Evolutionary conservation across 495 filamentous ascomycete species (phyloP).

Genomic region (Penicillium simplicissimum): DNA sequence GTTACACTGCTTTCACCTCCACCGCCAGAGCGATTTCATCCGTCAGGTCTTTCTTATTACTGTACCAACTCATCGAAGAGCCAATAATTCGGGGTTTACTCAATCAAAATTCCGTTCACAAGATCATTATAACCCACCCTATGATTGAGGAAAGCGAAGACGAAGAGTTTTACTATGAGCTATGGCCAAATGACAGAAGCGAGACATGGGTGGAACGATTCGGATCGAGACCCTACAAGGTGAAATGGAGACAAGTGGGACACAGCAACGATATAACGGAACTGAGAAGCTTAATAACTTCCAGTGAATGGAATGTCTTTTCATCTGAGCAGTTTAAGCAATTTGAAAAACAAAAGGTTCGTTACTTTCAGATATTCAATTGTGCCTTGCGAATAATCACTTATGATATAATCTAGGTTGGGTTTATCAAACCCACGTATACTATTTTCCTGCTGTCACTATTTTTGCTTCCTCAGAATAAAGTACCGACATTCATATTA

Average conservation of each 20-base stretch:
- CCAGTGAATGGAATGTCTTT: conserved; percentile 3
- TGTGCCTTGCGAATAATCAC: neutral
- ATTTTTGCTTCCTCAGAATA: too few relatives aligned
- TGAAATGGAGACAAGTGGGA: conserved; percentile 1
- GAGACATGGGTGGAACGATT: neutral
- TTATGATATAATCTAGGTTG: neutral
- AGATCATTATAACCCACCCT: neutral
- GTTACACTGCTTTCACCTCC: conserved; percentile 3
- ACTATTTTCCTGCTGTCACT: too few relatives aligned
- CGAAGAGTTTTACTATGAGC: conserved; percentile 1
- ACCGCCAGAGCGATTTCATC: conserved; percentile 2
- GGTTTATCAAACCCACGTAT: too few relatives aligned
- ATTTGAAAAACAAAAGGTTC: conserved; percentile 2
- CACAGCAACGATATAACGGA: conserved; percentile 1
- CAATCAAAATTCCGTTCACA: neutral
- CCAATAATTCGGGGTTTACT: neutral
- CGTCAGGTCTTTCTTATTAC: conserved; percentile 1
- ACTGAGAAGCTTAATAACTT: conserved; percentile 1
- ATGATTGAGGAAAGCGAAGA: neutral
- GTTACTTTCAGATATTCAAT: neutral
- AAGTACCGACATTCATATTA: neutral
- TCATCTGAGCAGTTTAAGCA: neutral
- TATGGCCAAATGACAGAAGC: neutral
- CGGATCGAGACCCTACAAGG: neutral
- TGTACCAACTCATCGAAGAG: conserved; percentile 1